A percentile compares a stretch with the other conserved stretches of the same genome.
Evolutionary conservation across 208 protist species (phyloP).

Genomic region (Giardia muris): DNA sequence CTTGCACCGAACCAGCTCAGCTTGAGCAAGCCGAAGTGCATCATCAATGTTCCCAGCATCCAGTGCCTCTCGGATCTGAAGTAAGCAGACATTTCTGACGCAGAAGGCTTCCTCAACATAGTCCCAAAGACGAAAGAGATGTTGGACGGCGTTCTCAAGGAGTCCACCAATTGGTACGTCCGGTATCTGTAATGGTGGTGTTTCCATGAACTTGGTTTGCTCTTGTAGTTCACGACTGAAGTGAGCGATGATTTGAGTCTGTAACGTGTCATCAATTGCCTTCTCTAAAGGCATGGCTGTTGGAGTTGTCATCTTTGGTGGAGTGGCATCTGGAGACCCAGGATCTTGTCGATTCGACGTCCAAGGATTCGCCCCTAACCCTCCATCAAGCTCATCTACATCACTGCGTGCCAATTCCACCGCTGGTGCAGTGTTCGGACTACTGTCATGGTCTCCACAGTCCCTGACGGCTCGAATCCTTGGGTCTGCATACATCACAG

Average conservation of each 20-base stretch:
- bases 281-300: neutral
- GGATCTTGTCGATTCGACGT: too few species aligned
- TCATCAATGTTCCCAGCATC: neutral
- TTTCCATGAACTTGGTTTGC: neutral
- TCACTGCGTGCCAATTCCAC: too few species aligned
- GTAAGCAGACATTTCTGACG: neutral
- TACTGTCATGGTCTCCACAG: too few species aligned
- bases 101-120: neutral
- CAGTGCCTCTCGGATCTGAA: neutral
- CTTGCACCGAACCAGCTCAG: neutral
- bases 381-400: too few species aligned
- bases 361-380: too few species aligned
- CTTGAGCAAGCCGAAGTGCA: neutral
- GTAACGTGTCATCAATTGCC: neutral
- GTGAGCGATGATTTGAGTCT: neutral
- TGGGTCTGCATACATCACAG: too few species aligned
- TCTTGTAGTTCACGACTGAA: neutral
- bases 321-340: too few species aligned
- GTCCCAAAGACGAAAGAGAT: neutral
- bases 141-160: neutral
- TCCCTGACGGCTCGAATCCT: too few species aligned
- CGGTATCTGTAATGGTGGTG: neutral
- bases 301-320: too few species aligned
- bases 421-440: too few species aligned
- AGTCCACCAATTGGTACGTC: neutral